A percentile compares a stretch with the other conserved stretches of the same genome.
Conservation (phyloP, 306 rosid genomes). For the Ziziphus jujuba region DNA sequence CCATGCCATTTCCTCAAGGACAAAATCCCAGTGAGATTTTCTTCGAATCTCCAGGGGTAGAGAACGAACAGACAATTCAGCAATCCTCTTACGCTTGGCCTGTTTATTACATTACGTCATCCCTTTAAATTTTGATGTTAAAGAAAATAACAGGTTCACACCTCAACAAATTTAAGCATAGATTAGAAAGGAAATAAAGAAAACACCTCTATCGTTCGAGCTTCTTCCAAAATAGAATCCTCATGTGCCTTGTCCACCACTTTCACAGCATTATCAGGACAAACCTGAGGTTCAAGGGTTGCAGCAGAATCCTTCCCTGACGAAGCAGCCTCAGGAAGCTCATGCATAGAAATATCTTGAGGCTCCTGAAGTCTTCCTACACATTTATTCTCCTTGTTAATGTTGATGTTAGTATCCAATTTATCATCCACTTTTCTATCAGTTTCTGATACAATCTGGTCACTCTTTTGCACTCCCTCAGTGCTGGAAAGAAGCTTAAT, state of each 20-base stretch:
- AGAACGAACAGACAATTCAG: conserved; percentile 68
- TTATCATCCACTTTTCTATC: conserved; percentile 43
- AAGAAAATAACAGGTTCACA: conserved; percentile 11
- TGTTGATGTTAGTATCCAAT: conserved; percentile 42
- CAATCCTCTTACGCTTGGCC: conserved; percentile 94
- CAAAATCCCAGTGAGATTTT: conserved; percentile 93
- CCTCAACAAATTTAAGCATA: conserved; percentile 16
- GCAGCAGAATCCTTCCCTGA: conserved; percentile 39
- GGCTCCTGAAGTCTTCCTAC: conserved; percentile 35
- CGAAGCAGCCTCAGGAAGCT: conserved; percentile 37
- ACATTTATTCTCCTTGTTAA: conserved; percentile 36
- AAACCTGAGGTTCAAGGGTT: conserved; percentile 43
- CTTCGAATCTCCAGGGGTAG: conserved; percentile 49
- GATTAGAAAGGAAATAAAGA: conserved; percentile 25
- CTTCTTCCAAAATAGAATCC: conserved; percentile 93
- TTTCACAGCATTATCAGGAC: conserved; percentile 41
- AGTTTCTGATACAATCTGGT: conserved; percentile 36
- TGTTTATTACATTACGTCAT: conserved; percentile 38
- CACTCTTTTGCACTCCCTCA: conserved; percentile 47
- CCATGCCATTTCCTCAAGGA: conserved; percentile 98
- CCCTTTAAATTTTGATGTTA: conserved; percentile 22
- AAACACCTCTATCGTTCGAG: conserved; percentile 76
- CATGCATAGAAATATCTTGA: conserved; percentile 34
- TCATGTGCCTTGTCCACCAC: conserved; percentile 71
- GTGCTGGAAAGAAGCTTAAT: conserved; percentile 38